These are phyloP conservation scores for Nothophytophthora sp. DNA, from an alignment of 352 stramenopile genomes.

Conservation along the genomic window DNA sequence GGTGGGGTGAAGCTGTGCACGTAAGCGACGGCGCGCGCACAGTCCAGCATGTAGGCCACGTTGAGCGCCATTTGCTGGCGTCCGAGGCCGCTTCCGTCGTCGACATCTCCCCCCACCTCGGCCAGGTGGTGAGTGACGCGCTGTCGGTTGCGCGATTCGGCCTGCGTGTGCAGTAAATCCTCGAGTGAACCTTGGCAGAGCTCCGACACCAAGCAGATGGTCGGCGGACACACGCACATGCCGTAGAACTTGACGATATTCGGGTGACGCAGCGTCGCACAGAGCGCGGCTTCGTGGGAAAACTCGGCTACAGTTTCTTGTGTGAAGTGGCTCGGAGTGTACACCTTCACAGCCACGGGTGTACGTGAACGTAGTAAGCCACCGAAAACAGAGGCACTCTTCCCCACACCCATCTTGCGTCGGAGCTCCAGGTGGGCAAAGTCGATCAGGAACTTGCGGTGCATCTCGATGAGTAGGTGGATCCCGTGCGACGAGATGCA, in stretches of 20 bases:
- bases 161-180: constrained; percentile 17
- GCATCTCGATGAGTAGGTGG: constrained; percentile 53
- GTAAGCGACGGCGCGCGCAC: constrained; percentile 38
- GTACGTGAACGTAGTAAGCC: constrained; percentile 22
- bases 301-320: constrained; percentile 33
- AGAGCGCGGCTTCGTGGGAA: constrained; percentile 44
- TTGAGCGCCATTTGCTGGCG: constrained; percentile 29
- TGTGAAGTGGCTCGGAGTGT: constrained; percentile 32
- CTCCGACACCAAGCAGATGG: constrained; percentile 42
- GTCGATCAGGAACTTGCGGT: constrained; percentile 51
- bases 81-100: neutral
- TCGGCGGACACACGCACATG: constrained; percentile 40
- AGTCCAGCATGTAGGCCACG: constrained; percentile 43
- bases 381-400: constrained; percentile 28
- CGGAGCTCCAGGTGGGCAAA: constrained; percentile 40
- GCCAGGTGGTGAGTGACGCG: neutral
- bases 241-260: constrained; percentile 45
- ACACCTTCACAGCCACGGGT: constrained; percentile 41
- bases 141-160: neutral
- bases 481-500: constrained; percentile 26
- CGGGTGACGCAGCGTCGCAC: constrained; percentile 29
- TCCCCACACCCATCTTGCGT: constrained; percentile 26
- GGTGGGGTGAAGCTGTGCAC: constrained; percentile 43
- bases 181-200: constrained; percentile 32
- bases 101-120: neutral